Base-by-base conservation (phyloP, 345 rosid species). In the Pistacia atlantica region DNA sequence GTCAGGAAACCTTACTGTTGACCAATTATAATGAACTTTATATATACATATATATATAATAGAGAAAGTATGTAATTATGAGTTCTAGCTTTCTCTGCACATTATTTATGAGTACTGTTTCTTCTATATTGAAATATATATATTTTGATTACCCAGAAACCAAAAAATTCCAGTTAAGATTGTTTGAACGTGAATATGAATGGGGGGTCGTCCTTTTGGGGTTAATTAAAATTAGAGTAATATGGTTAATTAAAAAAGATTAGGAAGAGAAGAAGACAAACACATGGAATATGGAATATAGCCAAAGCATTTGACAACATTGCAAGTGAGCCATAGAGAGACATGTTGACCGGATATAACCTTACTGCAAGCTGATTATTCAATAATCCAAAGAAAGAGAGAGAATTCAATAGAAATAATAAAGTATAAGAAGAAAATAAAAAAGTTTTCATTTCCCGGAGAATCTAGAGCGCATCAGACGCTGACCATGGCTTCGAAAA, bases 381-480 rank as follows among this genome's bases (percentile, higher is more conserved):
- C 78, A 83, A 73, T 69, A 81, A 73, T 74, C 72, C 81, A 81
- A 79, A 58, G 61, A 83, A 38, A 67, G 71, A 79, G 65, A 56
- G 72, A 69, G 75, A 84, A 77, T 77, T 83, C 64, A 86, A 77
- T 82, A 79, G 74, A 69, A 79, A 63, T 63, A 58, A 75, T 31
- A 74, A 25, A 31, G 33, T 31, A 31, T 31, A 31, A 31, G 33
- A 31, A 31, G 33, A 31, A 31, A 65, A 46, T 76, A 77, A 76
- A 73, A 79, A 67, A 42, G 0, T 17, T 49, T 79, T 1, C 91
- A 86, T 69, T 90, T 91, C 87, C 93, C 97, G 82, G 89, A 83
- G 94, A 93, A 89, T 88, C 98, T 95, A 89, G 97, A 88, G 95
- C 97, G 98, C 90, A 93, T 89, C 90, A 90, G 97, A 88, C 92